A percentile compares a stretch with the other conserved stretches of the same genome.
Conservation (phyloP, 2,329 filamentous ascomycete species). For the Samsoniella hepiali region DNA sequence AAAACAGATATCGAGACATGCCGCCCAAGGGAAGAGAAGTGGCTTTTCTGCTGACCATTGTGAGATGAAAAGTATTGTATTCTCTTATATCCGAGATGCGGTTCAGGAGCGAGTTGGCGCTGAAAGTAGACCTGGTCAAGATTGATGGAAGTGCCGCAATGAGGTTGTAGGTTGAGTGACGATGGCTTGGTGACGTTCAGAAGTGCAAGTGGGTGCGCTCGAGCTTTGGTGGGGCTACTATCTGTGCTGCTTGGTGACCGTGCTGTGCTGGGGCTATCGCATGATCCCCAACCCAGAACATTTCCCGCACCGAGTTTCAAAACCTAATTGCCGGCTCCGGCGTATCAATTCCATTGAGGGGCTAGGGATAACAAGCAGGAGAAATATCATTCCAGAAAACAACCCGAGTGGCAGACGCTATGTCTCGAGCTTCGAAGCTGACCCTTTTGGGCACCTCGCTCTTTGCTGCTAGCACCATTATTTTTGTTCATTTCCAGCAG, state of each 20-base stretch:
- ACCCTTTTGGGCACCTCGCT: constrained; percentile 76
- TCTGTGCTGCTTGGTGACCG: neutral
- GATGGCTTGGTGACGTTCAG: neutral
- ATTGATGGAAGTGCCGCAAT: neutral
- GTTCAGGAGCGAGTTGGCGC: neutral
- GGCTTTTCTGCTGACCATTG: constrained; percentile 8
- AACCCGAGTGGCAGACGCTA: constrained; percentile 35
- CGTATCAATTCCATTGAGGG: neutral
- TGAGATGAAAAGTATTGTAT: neutral
- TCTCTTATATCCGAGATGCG: neutral
- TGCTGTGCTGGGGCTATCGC: neutral
- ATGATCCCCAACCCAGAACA: neutral
- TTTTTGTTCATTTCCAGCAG: constrained; percentile 88
- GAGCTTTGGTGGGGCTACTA: constrained; percentile 15
- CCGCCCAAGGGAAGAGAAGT: neutral
- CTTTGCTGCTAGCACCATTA: constrained; percentile 71
- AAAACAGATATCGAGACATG: constrained; percentile 15
- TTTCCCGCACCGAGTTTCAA: neutral
- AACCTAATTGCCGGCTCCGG: neutral
- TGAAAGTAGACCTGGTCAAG: neutral
- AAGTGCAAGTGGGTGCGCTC: neutral
- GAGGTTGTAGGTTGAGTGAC: constrained; percentile 1
- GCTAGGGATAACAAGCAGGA: neutral
- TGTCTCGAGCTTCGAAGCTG: constrained; percentile 88
- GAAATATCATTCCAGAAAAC: neutral